Evolutionary conservation across 1,284 basidiomycete species (phyloP).

Genomic region (Cutaneotrichosporon cutaneum): DNA sequence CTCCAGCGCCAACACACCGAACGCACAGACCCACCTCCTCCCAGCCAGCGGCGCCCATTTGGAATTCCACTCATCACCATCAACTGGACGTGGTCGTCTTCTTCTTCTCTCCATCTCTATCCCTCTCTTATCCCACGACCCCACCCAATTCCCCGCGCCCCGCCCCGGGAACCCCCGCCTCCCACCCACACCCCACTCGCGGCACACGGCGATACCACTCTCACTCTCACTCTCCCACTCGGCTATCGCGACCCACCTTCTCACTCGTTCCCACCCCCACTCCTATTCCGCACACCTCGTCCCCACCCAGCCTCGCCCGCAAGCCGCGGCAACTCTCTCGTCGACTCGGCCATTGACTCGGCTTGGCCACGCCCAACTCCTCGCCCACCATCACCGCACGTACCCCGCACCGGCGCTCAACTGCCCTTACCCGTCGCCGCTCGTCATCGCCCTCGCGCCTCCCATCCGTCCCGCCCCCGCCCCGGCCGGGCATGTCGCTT

Average conservation of each 20-base stretch:
- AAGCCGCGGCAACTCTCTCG: neutral
- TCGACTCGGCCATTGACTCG: neutral
- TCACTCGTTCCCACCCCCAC: neutral
- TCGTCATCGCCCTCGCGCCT: neutral
- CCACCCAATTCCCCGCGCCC: neutral
- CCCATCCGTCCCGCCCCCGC: neutral
- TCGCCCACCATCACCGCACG: slow-evolving; percentile 6
- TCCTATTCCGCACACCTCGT: neutral
- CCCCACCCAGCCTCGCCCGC: neutral
- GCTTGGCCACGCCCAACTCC: neutral
- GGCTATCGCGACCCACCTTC: neutral
- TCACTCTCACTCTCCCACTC: neutral
- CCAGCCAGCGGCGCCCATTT: neutral
- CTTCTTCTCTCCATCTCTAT: neutral
- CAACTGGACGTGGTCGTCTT: too few species aligned
- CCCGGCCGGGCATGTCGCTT: slow-evolving; percentile 19
- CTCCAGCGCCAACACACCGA: neutral
- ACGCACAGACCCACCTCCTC: neutral
- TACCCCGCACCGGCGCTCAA: slow-evolving; percentile 6
- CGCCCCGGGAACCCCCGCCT: too few species aligned
- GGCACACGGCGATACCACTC: too few species aligned
- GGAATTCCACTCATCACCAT: neutral
- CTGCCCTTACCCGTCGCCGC: slow-evolving; percentile 3
- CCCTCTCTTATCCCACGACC: neutral
- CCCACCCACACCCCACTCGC: neutral